Evolutionary conservation across 2,329 filamentous ascomycete species (phyloP).

Genomic region (Chaetomiaceae sp.): DNA sequence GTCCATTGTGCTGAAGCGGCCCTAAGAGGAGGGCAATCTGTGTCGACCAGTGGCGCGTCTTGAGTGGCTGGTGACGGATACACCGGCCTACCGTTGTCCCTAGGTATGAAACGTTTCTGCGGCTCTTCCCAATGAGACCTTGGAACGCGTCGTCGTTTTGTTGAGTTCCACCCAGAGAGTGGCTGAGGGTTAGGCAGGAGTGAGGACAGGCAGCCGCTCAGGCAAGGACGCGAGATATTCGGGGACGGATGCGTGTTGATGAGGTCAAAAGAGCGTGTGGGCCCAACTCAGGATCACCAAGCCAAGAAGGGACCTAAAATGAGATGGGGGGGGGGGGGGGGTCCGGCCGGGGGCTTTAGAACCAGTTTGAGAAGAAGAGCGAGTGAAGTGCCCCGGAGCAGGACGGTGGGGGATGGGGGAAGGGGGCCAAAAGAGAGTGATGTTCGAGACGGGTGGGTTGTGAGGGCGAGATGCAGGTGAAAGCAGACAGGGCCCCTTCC

Average conservation of each 20-base stretch:
- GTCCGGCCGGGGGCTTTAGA: conserved; percentile 23
- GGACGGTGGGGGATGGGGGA: conserved; percentile 15
- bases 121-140: neutral
- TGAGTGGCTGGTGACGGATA: neutral
- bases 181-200: conserved; percentile 24
- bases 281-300: conserved; percentile 20
- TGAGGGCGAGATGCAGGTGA: conserved; percentile 24
- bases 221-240: conserved; percentile 13
- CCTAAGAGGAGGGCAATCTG: neutral
- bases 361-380: conserved; percentile 27
- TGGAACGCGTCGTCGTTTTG: neutral
- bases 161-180: conserved; percentile 21
- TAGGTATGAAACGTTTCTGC: no score
- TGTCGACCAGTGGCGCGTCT: neutral
- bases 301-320: conserved; percentile 16
- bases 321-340: conserved; percentile 13
- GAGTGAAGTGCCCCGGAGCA: conserved; percentile 18
- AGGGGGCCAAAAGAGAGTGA: conserved; percentile 5
- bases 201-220: conserved; percentile 16
- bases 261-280: conserved; percentile 29
- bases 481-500: conserved; percentile 13
- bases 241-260: neutral
- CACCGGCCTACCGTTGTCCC: no score
- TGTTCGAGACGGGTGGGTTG: neutral
- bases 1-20: conserved; percentile 16